Evolutionary conservation across 2,329 filamentous ascomycete genomes (phyloP).

Genomic region (Moelleriella libera): DNA sequence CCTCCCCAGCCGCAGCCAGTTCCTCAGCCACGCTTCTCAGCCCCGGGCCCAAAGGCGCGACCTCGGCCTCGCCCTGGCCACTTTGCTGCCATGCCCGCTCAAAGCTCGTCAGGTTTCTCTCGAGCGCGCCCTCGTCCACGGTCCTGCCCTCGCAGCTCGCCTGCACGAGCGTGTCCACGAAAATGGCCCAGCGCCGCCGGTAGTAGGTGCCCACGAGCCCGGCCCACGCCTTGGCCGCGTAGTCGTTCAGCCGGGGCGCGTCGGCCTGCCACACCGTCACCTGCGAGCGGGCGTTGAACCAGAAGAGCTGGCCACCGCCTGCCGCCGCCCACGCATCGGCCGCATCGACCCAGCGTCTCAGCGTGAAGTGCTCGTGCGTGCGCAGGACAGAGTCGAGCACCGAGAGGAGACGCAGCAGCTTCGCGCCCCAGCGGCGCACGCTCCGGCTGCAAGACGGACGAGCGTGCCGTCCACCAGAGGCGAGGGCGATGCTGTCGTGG

Average conservation of each 20-base stretch:
- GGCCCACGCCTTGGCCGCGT: slow-evolving; percentile 33
- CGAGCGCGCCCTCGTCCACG: neutral
- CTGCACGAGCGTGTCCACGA: slow-evolving; percentile 22
- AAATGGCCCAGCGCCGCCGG: slow-evolving; percentile 28
- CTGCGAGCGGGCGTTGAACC: slow-evolving; percentile 33
- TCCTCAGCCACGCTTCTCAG: no score
- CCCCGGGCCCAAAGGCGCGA: no score
- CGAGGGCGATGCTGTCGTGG: slow-evolving; percentile 6
- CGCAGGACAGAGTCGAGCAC: slow-evolving; percentile 25
- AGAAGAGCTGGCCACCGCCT: slow-evolving; percentile 18
- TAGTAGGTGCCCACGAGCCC: slow-evolving; percentile 33
- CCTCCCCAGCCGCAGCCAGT: no score
- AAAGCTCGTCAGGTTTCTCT: neutral
- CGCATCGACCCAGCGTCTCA: slow-evolving; percentile 24
- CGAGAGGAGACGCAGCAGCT: slow-evolving; percentile 18
- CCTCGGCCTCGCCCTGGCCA: no score
- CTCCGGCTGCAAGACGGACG: no score
- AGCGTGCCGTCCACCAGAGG: no score
- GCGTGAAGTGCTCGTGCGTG: slow-evolving; percentile 25
- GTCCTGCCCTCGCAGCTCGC: slow-evolving; percentile 1
- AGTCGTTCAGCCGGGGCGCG: slow-evolving; percentile 25
- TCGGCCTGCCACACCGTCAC: slow-evolving; percentile 30
- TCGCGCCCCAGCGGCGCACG: no score
- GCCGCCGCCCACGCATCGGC: slow-evolving; percentile 15
- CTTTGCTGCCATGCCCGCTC: slow-evolving; percentile 3